Evolutionary conservation across 495 filamentous ascomycete species (phyloP).

Genomic region (Annulohypoxylon maeteangense): DNA sequence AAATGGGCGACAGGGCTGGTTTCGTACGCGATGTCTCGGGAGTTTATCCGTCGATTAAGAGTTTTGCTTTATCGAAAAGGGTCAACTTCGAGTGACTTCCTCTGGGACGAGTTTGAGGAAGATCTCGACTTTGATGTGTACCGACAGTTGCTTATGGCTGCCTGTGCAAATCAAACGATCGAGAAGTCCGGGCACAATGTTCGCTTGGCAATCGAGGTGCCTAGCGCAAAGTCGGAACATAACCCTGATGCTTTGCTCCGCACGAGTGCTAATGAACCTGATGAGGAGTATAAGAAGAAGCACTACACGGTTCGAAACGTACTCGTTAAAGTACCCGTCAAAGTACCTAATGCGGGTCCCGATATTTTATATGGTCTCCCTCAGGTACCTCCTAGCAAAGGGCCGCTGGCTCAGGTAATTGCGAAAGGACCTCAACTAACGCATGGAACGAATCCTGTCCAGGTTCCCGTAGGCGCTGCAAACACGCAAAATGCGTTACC

Average conservation of each 20-base stretch:
- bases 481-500: neutral
- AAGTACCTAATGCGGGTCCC: neutral
- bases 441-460: no score
- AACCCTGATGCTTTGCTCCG: slow-evolving; percentile 18
- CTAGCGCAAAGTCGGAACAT: slow-evolving; percentile 35
- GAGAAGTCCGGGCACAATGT: slow-evolving; percentile 37
- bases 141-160: slow-evolving; percentile 34
- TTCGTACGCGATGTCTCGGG: slow-evolving; percentile 39
- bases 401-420: no score
- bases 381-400: no score
- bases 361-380: no score
- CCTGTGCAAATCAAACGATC: slow-evolving; percentile 42
- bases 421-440: no score
- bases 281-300: slow-evolving; percentile 33
- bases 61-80: slow-evolving; percentile 20
- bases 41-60: slow-evolving; percentile 42
- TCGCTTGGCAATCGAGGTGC: slow-evolving; percentile 45
- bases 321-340: neutral
- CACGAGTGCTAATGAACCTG: neutral
- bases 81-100: neutral
- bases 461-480: no score
- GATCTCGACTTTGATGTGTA: slow-evolving; percentile 36
- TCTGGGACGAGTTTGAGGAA: slow-evolving; percentile 41
- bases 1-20: slow-evolving; percentile 37
- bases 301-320: neutral